Evolutionary conservation across 306 rosid genomes (phyloP).

Genomic region (Castanea sativa): DNA sequence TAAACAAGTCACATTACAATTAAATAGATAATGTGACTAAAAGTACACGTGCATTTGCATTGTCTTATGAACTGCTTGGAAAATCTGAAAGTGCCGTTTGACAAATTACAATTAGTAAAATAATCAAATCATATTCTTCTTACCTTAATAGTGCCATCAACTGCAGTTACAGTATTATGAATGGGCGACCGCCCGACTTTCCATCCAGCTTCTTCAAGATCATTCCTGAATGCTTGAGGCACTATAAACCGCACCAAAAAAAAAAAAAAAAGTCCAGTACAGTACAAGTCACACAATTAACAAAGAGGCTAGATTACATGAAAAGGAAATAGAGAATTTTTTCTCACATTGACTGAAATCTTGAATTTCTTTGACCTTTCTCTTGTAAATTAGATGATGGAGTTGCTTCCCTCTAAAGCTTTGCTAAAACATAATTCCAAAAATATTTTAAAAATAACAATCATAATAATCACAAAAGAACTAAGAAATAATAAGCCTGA

Average conservation of each 20-base stretch:
- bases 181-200: slow-evolving; percentile 84
- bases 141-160: slow-evolving; percentile 96
- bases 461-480: background rate
- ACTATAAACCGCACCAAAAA: slow-evolving; percentile 44
- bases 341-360: slow-evolving; percentile 66
- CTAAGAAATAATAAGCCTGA: too few relatives aligned
- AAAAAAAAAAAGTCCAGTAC: background rate
- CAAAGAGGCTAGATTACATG: background rate
- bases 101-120: background rate
- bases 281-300: background rate
- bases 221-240: slow-evolving; percentile 80
- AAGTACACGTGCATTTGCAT: too few relatives aligned
- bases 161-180: slow-evolving; percentile 58
- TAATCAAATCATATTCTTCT: background rate
- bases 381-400: slow-evolving; percentile 80
- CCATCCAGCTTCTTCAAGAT: slow-evolving; percentile 94
- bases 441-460: background rate
- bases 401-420: slow-evolving; percentile 87
- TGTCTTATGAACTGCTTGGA: background rate
- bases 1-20: too few relatives aligned
- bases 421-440: slow-evolving; percentile 44
- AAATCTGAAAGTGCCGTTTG: background rate
- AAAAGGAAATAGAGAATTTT: background rate
- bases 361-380: slow-evolving; percentile 74
- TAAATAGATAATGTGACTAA: too few relatives aligned